A percentile compares a stretch with the other conserved stretches of the same genome.
phyloP scores from a whole-genome alignment of 2,329 filamentous ascomycete species.

The Knoxdaviesia capensis region DNA sequence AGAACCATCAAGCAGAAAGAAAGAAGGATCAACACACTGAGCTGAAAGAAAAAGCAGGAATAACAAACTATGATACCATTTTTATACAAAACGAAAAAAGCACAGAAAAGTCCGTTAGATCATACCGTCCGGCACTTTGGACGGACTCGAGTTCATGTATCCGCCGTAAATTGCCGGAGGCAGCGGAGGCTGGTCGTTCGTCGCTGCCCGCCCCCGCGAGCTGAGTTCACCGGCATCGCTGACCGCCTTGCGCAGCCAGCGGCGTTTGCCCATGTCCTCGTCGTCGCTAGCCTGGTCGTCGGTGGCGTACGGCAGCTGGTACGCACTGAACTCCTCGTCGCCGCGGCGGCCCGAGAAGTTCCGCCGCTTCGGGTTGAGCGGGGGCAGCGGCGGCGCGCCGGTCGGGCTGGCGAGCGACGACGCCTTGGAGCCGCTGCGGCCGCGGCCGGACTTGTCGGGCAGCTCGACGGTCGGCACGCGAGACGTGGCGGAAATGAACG shows the following conservation, averaged over 20 bases:
- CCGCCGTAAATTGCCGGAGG: no score
- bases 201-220: constrained; percentile 8
- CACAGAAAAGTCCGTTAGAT: no score
- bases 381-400: constrained; percentile 29
- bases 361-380: constrained; percentile 36
- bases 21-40: no score
- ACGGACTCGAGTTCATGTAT: no score
- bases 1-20: no score
- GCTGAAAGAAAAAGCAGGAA: no score
- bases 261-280: constrained; percentile 17
- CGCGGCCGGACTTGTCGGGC: constrained; percentile 13
- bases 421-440: constrained; percentile 14
- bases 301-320: constrained; percentile 5
- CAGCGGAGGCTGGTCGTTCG: not conserved
- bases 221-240: constrained; percentile 17
- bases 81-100: no score
- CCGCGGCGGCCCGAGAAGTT: constrained; percentile 18
- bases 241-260: constrained; percentile 21
- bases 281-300: constrained; percentile 16
- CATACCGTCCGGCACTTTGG: no score
- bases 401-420: constrained; percentile 16
- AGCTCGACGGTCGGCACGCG: constrained; percentile 22
- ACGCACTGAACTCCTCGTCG: constrained; percentile 10
- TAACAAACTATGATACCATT: not conserved
- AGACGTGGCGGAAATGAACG: constrained; percentile 24